These are phyloP conservation scores for Phanerochaete carnosa DNA, from an alignment of 768 basidiomycete species.

Conservation along the genomic window DNA sequence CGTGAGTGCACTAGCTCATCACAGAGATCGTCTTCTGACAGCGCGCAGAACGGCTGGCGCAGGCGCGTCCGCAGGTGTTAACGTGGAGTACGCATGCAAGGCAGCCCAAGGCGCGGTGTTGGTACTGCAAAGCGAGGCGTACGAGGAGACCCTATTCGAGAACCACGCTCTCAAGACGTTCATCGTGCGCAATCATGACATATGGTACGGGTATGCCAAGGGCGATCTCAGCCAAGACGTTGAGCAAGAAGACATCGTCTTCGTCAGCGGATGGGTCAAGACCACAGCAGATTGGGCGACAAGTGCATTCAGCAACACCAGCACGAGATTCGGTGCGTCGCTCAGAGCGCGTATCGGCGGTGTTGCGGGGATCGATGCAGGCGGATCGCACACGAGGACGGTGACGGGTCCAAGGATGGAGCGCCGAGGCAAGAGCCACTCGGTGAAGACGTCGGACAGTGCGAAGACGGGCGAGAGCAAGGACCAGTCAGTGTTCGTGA, in stretches of 20 bases:
- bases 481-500: neutral
- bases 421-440: neutral
- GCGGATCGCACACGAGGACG: neutral
- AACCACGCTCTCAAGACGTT: neutral
- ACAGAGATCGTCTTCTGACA: too few species aligned
- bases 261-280: neutral
- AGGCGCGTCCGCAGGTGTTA: neutral
- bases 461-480: too few species aligned
- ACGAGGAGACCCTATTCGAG: neutral
- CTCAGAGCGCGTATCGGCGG: neutral
- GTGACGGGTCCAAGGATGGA: neutral
- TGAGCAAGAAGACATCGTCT: neutral
- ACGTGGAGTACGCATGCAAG: neutral
- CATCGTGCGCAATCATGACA: neutral
- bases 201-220: neutral
- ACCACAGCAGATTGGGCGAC: neutral
- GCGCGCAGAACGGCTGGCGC: neutral
- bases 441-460: neutral
- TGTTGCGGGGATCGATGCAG: neutral
- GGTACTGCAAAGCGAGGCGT: neutral
- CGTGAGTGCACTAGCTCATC: neutral
- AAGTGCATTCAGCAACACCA: neutral
- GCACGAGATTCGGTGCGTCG: too few species aligned
- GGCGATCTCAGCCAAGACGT: neutral
- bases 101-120: neutral